These are phyloP conservation scores for Claviceps purpurea DNA, from an alignment of 2,329 filamentous ascomycete genomes.

Conservation along the genomic window DNA sequence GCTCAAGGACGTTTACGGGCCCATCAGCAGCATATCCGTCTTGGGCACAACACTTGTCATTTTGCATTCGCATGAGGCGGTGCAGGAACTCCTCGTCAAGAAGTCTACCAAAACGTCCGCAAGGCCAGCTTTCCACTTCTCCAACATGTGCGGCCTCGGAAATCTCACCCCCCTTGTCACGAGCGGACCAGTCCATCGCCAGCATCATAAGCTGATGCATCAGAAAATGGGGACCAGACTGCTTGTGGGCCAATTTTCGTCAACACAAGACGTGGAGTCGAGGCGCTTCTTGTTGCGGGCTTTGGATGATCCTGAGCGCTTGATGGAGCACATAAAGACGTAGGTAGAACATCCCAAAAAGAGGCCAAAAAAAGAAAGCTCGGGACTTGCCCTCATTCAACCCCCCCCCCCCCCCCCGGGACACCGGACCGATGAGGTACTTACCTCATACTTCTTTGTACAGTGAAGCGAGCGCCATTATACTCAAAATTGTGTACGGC, in stretches of 20 bases:
- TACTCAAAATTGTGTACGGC: constrained; percentile 12
- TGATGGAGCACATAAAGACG: not conserved
- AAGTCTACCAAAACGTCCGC: constrained; percentile 21
- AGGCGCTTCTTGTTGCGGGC: not conserved
- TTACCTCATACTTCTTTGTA: no score
- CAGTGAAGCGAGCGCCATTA: not conserved
- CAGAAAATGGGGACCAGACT: not conserved
- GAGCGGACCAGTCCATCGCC: not conserved
- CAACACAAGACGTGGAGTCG: not conserved
- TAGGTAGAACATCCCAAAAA: no score
- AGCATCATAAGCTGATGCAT: not conserved
- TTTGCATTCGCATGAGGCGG: constrained; percentile 23
- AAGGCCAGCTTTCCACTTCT: constrained; percentile 12
- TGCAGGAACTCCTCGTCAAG: constrained; percentile 24
- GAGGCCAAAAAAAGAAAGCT: no score
- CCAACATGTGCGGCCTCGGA: not conserved
- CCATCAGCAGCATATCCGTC: constrained; percentile 21
- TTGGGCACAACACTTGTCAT: constrained; percentile 28
- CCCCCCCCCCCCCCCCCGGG: no score
- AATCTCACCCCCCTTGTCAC: not conserved
- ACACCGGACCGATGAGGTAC: no score
- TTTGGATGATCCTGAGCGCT: not conserved
- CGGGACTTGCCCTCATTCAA: no score
- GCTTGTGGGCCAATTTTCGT: not conserved
- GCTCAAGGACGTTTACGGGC: constrained; percentile 26